Conservation (phyloP, 805 yeast species). For the Yamadazyma sp. region DNA sequence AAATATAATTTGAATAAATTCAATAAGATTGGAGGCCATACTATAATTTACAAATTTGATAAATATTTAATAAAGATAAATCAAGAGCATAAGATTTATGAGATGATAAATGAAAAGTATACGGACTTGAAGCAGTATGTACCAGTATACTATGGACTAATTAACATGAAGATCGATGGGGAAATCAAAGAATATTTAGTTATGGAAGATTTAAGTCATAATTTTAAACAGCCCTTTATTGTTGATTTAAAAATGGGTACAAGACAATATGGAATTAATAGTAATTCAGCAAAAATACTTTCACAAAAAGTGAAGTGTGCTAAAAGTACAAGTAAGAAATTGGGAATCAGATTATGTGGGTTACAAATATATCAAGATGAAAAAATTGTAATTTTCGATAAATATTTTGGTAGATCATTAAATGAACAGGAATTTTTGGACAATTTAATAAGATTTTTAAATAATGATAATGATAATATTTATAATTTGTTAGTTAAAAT, state of each 20-base stretch:
- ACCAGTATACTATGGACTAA: constrained; percentile 63
- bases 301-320: constrained; percentile 84
- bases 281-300: constrained; percentile 61
- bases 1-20: constrained; percentile 1
- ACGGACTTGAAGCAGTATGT: constrained; percentile 75
- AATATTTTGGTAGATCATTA: constrained; percentile 85
- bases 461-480: constrained; percentile 41
- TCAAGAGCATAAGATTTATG: constrained; percentile 90
- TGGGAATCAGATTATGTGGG: constrained; percentile 95
- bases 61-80: constrained; percentile 93
- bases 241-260: constrained; percentile 98
- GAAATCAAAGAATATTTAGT: constrained; percentile 72
- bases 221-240: constrained; percentile 83
- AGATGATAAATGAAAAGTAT: constrained; percentile 70
- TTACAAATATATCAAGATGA: constrained; percentile 57
- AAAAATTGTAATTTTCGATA: constrained; percentile 69
- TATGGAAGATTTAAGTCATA: constrained; percentile 85
- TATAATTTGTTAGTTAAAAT: constrained; percentile 64
- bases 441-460: constrained; percentile 66
- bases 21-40: constrained; percentile 91
- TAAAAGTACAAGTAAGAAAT: constrained; percentile 69
- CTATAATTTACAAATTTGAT: constrained; percentile 91
- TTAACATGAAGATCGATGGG: constrained; percentile 6
- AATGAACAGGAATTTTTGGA: constrained; percentile 76
- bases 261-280: constrained; percentile 96